Conservation (phyloP, 2,329 filamentous ascomycete genomes). For the Fusarium tuaranense region DNA sequence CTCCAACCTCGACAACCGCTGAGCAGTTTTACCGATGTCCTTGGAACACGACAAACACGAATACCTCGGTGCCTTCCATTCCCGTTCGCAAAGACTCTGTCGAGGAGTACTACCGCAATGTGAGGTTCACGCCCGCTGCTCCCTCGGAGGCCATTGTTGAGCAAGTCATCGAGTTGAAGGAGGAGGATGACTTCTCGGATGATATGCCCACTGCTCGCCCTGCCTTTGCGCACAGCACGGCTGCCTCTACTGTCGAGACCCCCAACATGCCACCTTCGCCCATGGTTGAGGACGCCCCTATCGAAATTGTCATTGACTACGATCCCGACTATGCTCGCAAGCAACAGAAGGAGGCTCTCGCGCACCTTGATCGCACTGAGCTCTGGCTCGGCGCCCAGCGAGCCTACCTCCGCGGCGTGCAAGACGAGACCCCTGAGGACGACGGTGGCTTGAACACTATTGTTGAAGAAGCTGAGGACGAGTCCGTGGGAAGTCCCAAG, state of each 20-base stretch:
- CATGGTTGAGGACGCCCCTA: conserved; percentile 67
- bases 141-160: conserved; percentile 64
- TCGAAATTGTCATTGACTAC: conserved; percentile 76
- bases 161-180: conserved; percentile 71
- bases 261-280: conserved; percentile 54
- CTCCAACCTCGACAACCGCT: conserved; percentile 89
- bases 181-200: conserved; percentile 61
- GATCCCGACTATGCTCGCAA: conserved; percentile 81
- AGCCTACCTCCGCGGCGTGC: conserved; percentile 78
- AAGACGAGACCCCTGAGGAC: conserved; percentile 56
- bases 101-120: conserved; percentile 54
- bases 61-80: conserved; percentile 52
- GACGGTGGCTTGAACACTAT: conserved; percentile 53
- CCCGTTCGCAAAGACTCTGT: conserved; percentile 52
- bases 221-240: conserved; percentile 47
- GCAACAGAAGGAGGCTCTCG: conserved; percentile 75
- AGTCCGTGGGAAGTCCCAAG: conserved; percentile 41
- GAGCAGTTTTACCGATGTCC: conserved; percentile 91
- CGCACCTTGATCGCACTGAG: conserved; percentile 86
- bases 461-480: conserved; percentile 49
- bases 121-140: conserved; percentile 52
- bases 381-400: conserved; percentile 88
- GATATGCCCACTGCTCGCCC: conserved; percentile 77
- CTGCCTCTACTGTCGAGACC: conserved; percentile 48
- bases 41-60: conserved; percentile 71